Conservation (phyloP, 257 asterid genomes). For the Solanum ossicruentum region DNA sequence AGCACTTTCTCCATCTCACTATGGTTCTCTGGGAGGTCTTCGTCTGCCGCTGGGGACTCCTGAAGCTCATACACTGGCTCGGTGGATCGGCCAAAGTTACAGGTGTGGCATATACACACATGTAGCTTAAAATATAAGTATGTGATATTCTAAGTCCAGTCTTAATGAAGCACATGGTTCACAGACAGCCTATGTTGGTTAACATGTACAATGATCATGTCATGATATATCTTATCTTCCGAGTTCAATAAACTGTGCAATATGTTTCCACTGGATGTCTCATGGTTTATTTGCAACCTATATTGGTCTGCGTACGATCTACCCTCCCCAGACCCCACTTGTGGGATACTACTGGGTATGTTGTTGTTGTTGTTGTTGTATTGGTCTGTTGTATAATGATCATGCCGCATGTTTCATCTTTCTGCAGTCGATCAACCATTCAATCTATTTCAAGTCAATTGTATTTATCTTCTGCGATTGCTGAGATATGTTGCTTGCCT, state of each 20-base stretch:
- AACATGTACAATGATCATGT: neutral
- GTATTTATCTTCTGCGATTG: neutral
- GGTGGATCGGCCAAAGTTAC: slow-evolving; percentile 79
- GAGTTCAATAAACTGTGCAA: neutral
- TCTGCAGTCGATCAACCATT: neutral
- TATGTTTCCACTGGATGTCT: neutral
- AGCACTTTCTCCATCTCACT: slow-evolving; percentile 70
- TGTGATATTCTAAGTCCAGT: neutral
- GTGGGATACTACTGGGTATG: too few species aligned
- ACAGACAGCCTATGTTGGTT: neutral
- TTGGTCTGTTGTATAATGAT: neutral
- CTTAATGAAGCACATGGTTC: neutral
- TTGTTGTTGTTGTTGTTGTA: too few species aligned
- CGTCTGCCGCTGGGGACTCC: slow-evolving; percentile 70
- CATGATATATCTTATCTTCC: neutral
- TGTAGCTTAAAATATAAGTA: neutral
- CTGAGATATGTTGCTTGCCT: neutral
- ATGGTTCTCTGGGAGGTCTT: slow-evolving; percentile 50
- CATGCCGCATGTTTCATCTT: neutral
- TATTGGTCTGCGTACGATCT: neutral
- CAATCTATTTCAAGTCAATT: neutral
- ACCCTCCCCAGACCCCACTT: too few species aligned
- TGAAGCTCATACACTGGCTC: slow-evolving; percentile 70
- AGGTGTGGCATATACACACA: slow-evolving; percentile 25
- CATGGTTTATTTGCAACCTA: neutral